These are phyloP conservation scores for Penicillium atrosanguineum DNA, from an alignment of 495 filamentous ascomycete genomes.

Conservation along the genomic window DNA sequence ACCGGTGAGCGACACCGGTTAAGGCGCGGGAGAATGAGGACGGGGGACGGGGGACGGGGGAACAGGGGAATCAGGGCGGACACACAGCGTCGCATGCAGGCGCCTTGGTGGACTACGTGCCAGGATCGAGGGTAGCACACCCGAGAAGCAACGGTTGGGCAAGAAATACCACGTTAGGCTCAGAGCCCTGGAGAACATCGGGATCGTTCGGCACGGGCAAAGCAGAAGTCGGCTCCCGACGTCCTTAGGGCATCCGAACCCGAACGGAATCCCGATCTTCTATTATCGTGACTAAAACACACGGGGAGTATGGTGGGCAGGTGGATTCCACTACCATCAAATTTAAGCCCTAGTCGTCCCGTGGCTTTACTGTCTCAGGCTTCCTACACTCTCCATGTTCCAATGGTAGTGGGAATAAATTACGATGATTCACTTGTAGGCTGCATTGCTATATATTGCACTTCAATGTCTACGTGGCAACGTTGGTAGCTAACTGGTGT, in stretches of 20 bases:
- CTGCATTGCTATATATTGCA: too few species aligned
- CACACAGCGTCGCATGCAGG: constrained; percentile 4
- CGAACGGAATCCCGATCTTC: not conserved
- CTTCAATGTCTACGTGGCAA: too few species aligned
- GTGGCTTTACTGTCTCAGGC: not conserved
- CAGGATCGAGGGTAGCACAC: not conserved
- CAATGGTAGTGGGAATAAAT: not conserved
- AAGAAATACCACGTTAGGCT: not conserved
- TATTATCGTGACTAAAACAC: not conserved
- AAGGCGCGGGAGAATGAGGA: constrained; percentile 8
- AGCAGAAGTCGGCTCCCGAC: not conserved
- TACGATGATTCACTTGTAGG: not conserved
- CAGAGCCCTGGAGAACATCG: not conserved
- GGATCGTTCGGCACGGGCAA: not conserved
- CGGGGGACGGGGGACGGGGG: constrained; percentile 11
- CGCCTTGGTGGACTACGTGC: not conserved
- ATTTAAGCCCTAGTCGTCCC: not conserved
- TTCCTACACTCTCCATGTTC: not conserved
- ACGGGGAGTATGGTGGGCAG: not conserved
- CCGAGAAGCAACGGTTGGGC: not conserved
- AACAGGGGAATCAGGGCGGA: not conserved
- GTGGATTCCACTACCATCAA: not conserved
- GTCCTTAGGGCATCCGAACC: not conserved
- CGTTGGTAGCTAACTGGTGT: too few species aligned
- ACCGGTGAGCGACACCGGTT: constrained; percentile 31